Base-by-base conservation (phyloP, 1,284 basidiomycete genomes). In the Cutaneotrichosporon sp. region DNA sequence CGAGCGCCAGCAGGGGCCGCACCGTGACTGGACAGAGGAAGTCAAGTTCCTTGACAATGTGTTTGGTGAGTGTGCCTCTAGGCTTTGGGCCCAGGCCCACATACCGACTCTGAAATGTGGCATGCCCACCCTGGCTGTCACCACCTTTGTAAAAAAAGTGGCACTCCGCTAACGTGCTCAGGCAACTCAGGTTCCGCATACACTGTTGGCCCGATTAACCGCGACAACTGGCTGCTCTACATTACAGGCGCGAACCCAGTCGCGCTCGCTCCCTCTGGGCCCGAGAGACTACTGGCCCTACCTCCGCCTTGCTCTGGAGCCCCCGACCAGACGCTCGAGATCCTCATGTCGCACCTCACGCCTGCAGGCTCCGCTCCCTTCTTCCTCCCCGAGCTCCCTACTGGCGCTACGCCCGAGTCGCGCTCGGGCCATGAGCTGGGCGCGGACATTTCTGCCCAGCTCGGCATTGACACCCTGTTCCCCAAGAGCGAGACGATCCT, bases 201-300 rank as follows among this genome's bases (percentile, higher is more conserved):
- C 83, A 97, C 92, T 14, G 90, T 99, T 63, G 97, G 97, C 64
- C 96, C 94, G 78, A 92, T 97, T 82, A 99, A 99, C 80, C 92
- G 96, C 60, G 94, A 98, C 81, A 96, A 99, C 82, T 99, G 97
- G 97, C 82, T 99, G 49, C 87, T 99, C 51, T 99, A 98, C 83
- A 86, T 97, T 69, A 93, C 91, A 10, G 84, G 83, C 2, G 89
- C 90, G 16, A 74, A 80, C 72, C 60, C 64, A 16, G 50, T 40
- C 40, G 40, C 56, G 38, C 50, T 61, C 52, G 32, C 34, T 22
- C 50, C 26, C 40, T 34, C 26, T 6, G 57, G 46, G 34, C 36
- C 36, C 22, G 57, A 36, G 26, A 50, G 40, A 16, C 64, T 49
- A 26, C 58, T 31, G 38, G 58, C 36, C 60, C 53, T 51, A 22